phyloP scores from a whole-genome alignment of 768 basidiomycete species.

The Rhodocollybia butyracea region DNA sequence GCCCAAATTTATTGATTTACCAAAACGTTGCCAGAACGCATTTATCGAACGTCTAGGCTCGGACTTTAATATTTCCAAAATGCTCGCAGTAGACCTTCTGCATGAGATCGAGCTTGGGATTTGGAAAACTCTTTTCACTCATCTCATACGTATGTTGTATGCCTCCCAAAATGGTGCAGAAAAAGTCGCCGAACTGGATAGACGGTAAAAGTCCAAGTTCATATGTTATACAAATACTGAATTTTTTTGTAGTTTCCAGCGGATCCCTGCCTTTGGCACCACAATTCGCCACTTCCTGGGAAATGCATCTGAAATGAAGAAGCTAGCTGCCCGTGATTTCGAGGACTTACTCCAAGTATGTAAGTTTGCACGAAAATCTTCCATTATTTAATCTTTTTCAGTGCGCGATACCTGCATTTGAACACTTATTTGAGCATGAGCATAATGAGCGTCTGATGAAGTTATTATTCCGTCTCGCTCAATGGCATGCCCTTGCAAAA shows the following conservation, averaged over 20 bases:
- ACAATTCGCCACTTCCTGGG: slow-evolving; percentile 26
- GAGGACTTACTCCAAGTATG: slow-evolving; percentile 26
- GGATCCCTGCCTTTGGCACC: slow-evolving; percentile 17
- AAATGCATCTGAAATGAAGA: slow-evolving; percentile 25
- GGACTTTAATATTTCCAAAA: slow-evolving; percentile 18
- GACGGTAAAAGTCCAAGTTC: slow-evolving; percentile 6
- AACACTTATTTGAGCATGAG: slow-evolving; percentile 23
- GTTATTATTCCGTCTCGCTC: slow-evolving; percentile 12
- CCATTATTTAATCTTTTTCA: background rate
- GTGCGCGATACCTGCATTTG: slow-evolving; percentile 30
- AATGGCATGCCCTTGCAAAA: slow-evolving; percentile 15
- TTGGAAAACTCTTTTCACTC: slow-evolving; percentile 30
- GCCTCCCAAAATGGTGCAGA: slow-evolving; percentile 11
- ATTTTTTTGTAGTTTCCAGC: slow-evolving; percentile 11
- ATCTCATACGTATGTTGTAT: slow-evolving; percentile 27
- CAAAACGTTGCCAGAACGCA: slow-evolving; percentile 22
- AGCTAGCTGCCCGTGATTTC: slow-evolving; percentile 28
- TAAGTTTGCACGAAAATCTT: background rate
- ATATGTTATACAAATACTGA: background rate
- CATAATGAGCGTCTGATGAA: slow-evolving; percentile 5
- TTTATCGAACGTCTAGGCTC: slow-evolving; percentile 17
- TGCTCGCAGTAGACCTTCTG: slow-evolving; percentile 28
- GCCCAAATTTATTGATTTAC: background rate
- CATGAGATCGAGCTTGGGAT: slow-evolving; percentile 36
- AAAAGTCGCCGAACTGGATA: slow-evolving; percentile 10